Percentiles rank a stretch among this genome's conserved stretches.
phyloP scores from a whole-genome alignment of 768 basidiomycete species.

The Boletales sp. region DNA sequence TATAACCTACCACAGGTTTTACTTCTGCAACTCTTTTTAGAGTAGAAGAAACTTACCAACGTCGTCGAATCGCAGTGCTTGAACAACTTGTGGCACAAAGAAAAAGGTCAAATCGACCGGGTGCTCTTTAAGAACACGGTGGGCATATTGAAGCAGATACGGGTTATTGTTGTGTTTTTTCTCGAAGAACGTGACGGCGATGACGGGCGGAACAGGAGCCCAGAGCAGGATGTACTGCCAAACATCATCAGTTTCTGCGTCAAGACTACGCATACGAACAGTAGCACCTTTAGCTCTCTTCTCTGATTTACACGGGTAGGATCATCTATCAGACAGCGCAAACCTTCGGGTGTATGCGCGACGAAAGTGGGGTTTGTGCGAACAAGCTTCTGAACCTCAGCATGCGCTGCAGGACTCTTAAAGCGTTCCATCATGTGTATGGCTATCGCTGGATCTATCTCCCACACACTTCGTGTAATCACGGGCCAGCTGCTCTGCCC shows the following conservation, averaged over 20 bases:
- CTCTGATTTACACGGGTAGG: constrained; percentile 51
- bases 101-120: constrained; percentile 96
- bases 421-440: constrained; percentile 87
- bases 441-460: constrained; percentile 76
- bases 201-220: constrained; percentile 82
- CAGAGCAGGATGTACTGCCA: constrained; percentile 80
- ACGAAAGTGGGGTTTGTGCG: constrained; percentile 67
- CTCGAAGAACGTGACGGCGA: constrained; percentile 83
- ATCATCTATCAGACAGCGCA: constrained; percentile 78
- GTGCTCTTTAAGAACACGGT: constrained; percentile 91
- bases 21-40: background rate
- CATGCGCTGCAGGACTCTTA: constrained; percentile 57
- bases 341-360: constrained; percentile 74
- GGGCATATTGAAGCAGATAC: constrained; percentile 89
- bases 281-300: constrained; percentile 70
- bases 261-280: background rate
- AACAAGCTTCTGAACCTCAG: constrained; percentile 75
- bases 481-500: constrained; percentile 59
- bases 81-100: constrained; percentile 98
- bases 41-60: constrained; percentile 51
- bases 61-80: constrained; percentile 87
- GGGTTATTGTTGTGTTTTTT: constrained; percentile 81
- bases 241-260: constrained; percentile 1
- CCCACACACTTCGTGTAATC: constrained; percentile 76
- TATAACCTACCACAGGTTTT: constrained; percentile 62